Base-by-base conservation (phyloP, 2,329 filamentous ascomycete species). In the Tolypocladium pustulatum region DNA sequence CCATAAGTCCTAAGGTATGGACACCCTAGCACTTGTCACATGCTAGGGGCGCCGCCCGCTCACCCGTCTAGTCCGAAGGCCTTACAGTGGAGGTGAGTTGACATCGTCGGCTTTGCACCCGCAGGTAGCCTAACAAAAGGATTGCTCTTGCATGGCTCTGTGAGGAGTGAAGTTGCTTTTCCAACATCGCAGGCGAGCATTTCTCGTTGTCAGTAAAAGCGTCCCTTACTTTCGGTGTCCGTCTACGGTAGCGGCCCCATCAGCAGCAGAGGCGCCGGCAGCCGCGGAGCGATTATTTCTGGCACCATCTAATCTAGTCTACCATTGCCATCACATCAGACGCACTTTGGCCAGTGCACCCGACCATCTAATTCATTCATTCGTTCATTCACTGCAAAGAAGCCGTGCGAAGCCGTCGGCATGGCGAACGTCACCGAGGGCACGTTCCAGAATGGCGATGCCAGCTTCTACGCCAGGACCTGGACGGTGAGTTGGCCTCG, bases 401-500 rank as follows among this genome's bases (percentile, higher is more conserved):
- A n/a, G n/a, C n/a, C 30, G 3, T 30, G 49, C 30, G 7, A 43
- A 15, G 37, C 51, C 27, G 34, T 10, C 20, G 46, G n/a, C 37
- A 76, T 76, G 73, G 61, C 69, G n/a, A 73, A 68, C 32, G 72
- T 75, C 60, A 69, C 69, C n/a, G 81, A 85, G 65, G 79, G 80
- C 56, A 76, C 74, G 8, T 80, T 84, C 61, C 67, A 75, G 36
- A 65, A 78, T 40, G 76, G 73, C 49, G 74, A 73, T 58, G 67
- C 69, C 54, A 76, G 69, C 67, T 76, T 84, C 32, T 81, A 81
- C 71, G 79, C 78, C 60, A 84, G 83, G 69, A 81, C 80, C 20
- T 84, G 80, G 81, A 77, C 80, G 64, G 82, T 85, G 72, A 69
- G 80, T 72, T n/a, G 27, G 36, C 54, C 4, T 15, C 9, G 22